Base-by-base conservation (phyloP, 345 rosid genomes). In the Eucalyptus pauciflora region DNA sequence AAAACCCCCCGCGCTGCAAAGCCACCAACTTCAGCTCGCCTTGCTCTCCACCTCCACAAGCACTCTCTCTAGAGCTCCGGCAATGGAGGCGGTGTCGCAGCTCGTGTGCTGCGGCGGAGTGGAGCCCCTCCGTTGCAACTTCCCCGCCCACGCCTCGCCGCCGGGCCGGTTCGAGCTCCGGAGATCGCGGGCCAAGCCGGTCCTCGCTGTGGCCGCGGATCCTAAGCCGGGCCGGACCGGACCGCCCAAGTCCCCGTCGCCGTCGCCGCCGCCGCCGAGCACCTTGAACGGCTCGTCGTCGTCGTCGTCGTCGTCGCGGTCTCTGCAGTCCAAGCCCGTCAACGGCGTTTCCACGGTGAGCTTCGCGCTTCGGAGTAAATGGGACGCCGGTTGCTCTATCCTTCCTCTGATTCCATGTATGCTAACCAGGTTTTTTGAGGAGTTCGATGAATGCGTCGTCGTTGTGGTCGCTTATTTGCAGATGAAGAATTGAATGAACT, bases 291-390 rank as follows among this genome's bases (percentile, higher is more conserved):
- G 85, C 7, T 93, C 96, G 50, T 89, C 95, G 22, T 85, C 87
- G 54, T 79, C 94, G 8, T 81, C 94, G 49, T 86, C 95, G 87
- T 91, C 96, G 51, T 90, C 94, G 31, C 89, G 87, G 56, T 87
- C 94, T 11, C 86, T 93, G 17, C 90, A 91, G 46, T 86, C 93
- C 88, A 96, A 91, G 87, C 90, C 89, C 46, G 92, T 93, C 89
- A 95, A 93, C 89, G 97, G 96, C 90, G 93, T 87, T 87, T 94
- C 98, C 24, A 91, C 94, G 90, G 99, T 96, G 85, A 76, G 85
- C 85, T 76, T 41, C 45, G 85, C 85, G 13, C 13, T 41, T 41
- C 85, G 85, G 85, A 76, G 85, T 41, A 11, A 76, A 76, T 22
- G 85, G 90, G 87, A 60, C 87, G 56, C 29, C 27, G 49, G 33